phyloP scores from a whole-genome alignment of 495 filamentous ascomycete species.

The Aspergillus coremiiformis region DNA sequence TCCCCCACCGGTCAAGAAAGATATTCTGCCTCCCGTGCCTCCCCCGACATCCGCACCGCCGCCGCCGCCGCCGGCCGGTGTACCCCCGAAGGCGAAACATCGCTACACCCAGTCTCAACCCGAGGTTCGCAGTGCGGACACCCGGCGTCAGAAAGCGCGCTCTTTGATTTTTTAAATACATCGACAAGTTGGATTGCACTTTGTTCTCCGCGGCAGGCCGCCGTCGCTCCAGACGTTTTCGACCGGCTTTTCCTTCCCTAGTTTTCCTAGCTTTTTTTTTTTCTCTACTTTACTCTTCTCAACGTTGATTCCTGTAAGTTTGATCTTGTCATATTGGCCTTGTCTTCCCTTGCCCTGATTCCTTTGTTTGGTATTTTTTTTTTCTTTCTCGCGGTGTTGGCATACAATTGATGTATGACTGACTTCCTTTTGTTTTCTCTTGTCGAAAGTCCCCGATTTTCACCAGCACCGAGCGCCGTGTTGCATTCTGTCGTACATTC shows the following conservation, averaged over 20 bases:
- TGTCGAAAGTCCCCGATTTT: constrained; percentile 2
- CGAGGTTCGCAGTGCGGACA: constrained; percentile 31
- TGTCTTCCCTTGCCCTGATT: background rate
- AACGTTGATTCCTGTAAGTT: background rate
- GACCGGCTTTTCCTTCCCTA: background rate
- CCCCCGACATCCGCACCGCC: constrained; percentile 22
- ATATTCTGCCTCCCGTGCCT: constrained; percentile 18
- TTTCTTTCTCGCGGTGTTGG: constrained; percentile 16
- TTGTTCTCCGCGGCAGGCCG: background rate
- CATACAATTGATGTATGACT: constrained; percentile 17
- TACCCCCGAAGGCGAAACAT: no score
- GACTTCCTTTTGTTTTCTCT: constrained; percentile 12
- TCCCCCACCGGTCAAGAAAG: constrained; percentile 22
- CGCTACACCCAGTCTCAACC: constrained; percentile 41
- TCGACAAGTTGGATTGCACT: background rate
- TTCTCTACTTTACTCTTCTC: background rate
- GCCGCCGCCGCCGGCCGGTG: no score
- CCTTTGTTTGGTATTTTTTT: background rate
- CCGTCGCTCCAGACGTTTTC: background rate
- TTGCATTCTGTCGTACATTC: constrained; percentile 26
- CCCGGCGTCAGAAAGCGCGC: constrained; percentile 39
- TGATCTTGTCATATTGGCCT: background rate
- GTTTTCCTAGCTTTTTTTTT: background rate
- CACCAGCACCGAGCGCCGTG: background rate
- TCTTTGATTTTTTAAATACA: constrained; percentile 35